These are phyloP conservation scores for Hygrophoropsis aurantiaca DNA, from an alignment of 768 basidiomycete genomes.

Conservation along the genomic window DNA sequence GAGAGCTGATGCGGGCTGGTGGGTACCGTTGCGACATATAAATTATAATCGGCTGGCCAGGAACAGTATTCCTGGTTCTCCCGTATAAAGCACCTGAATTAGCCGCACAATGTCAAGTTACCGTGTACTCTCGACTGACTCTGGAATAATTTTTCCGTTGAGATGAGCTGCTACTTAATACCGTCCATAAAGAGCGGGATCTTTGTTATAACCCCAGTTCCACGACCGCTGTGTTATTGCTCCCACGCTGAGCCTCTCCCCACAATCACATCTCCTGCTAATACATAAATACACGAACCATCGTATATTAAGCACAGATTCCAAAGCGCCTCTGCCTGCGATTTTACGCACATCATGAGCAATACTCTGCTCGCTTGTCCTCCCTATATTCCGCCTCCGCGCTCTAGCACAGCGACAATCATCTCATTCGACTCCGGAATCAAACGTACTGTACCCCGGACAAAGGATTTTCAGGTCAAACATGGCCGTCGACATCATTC, in stretches of 20 bases:
- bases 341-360: constrained; percentile 4
- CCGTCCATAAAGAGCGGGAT: not conserved
- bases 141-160: too few species aligned
- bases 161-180: not conserved
- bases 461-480: constrained; percentile 61
- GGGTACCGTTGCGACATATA: too few species aligned
- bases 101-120: too few species aligned
- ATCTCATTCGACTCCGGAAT: constrained; percentile 28
- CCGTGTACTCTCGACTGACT: too few species aligned
- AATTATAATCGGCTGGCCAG: too few species aligned
- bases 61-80: too few species aligned
- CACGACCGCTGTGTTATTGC: not conserved
- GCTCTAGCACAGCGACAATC: constrained; percentile 15
- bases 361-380: constrained; percentile 11
- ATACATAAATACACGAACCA: not conserved
- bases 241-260: constrained; percentile 9
- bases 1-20: too few species aligned
- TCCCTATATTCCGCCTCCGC: constrained; percentile 22
- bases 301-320: not conserved
- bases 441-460: constrained; percentile 33
- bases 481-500: constrained; percentile 66
- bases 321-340: too few species aligned
- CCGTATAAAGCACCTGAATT: too few species aligned
- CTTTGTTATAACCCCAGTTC: not conserved
- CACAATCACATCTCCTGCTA: constrained; percentile 3